Conservation (phyloP, 1,284 basidiomycete genomes). For the Malassezia pachydermatis region DNA sequence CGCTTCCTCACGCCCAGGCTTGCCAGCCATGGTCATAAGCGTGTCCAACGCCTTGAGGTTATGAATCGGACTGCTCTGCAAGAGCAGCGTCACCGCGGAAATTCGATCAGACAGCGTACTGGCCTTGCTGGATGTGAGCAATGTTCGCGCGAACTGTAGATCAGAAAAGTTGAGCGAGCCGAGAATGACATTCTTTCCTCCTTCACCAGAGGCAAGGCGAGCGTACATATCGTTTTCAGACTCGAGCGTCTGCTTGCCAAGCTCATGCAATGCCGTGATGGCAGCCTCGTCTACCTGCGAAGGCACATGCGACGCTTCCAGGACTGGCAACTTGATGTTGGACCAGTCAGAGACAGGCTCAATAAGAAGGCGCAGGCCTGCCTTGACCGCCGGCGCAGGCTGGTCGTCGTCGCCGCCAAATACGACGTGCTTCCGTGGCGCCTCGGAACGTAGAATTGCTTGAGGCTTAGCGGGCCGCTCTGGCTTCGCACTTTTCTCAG, state of each 20-base stretch:
- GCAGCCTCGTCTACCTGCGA: constrained; percentile 19
- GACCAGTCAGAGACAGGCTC: constrained; percentile 31
- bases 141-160: constrained; percentile 42
- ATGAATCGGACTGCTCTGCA: constrained; percentile 81
- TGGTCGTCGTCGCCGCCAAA: constrained; percentile 28
- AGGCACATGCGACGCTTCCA: constrained; percentile 17
- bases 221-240: constrained; percentile 35
- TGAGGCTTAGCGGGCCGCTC: not conserved
- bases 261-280: constrained; percentile 28
- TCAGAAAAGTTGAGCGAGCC: constrained; percentile 39
- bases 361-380: constrained; percentile 19
- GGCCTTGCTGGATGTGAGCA: constrained; percentile 35
- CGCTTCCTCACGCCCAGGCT: constrained; percentile 81
- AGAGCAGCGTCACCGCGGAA: constrained; percentile 78
- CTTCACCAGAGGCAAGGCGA: constrained; percentile 31
- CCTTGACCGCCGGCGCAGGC: constrained; percentile 13
- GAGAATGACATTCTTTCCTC: constrained; percentile 25
- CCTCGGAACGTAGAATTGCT: too few relatives aligned
- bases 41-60: constrained; percentile 56
- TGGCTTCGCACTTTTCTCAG: too few relatives aligned
- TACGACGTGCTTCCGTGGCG: constrained; percentile 18
- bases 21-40: constrained; percentile 68
- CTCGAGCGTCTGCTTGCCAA: constrained; percentile 27
- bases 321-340: constrained; percentile 18
- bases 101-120: constrained; percentile 80